Evolutionary conservation across 495 filamentous ascomycete genomes (phyloP).

Genomic region (Penicillium pancosmium): DNA sequence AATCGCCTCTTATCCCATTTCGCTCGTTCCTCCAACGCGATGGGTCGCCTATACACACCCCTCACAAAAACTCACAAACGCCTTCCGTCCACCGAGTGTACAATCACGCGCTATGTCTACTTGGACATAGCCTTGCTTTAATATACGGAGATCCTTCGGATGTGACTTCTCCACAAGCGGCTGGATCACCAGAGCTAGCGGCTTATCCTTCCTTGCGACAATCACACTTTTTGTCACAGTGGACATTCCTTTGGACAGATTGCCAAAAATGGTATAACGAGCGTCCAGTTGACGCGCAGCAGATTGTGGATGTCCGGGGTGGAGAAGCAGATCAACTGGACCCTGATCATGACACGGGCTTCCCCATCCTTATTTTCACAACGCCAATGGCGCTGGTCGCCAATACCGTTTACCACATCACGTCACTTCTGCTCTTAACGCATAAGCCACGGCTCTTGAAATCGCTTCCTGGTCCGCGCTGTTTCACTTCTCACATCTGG

Average conservation of each 20-base stretch:
- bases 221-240: slow-evolving; percentile 30
- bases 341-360: slow-evolving; percentile 27
- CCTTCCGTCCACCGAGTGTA: slow-evolving; percentile 19
- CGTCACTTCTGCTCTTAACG: slow-evolving; percentile 23
- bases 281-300: slow-evolving; percentile 25
- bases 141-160: slow-evolving; percentile 25
- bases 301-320: slow-evolving; percentile 31
- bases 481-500: slow-evolving; percentile 33
- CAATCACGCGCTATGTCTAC: slow-evolving; percentile 23
- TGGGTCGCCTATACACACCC: slow-evolving; percentile 18
- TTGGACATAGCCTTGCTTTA: slow-evolving; percentile 25
- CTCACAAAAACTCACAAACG: not conserved
- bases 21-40: slow-evolving; percentile 28
- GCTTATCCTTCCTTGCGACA: slow-evolving; percentile 28
- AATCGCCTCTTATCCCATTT: slow-evolving; percentile 24
- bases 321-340: slow-evolving; percentile 30
- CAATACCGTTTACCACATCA: slow-evolving; percentile 30
- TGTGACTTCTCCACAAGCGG: slow-evolving; percentile 9
- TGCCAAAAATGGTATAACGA: slow-evolving; percentile 37
- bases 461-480: slow-evolving; percentile 29
- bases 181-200: slow-evolving; percentile 15
- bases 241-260: slow-evolving; percentile 32
- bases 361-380: slow-evolving; percentile 33
- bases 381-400: slow-evolving; percentile 35
- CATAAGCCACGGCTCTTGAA: slow-evolving; percentile 32